A percentile compares a stretch with the other conserved stretches of the same genome.
Evolutionary conservation across 331 rosid genomes (phyloP).

Genomic region (Acacia concinna): DNA sequence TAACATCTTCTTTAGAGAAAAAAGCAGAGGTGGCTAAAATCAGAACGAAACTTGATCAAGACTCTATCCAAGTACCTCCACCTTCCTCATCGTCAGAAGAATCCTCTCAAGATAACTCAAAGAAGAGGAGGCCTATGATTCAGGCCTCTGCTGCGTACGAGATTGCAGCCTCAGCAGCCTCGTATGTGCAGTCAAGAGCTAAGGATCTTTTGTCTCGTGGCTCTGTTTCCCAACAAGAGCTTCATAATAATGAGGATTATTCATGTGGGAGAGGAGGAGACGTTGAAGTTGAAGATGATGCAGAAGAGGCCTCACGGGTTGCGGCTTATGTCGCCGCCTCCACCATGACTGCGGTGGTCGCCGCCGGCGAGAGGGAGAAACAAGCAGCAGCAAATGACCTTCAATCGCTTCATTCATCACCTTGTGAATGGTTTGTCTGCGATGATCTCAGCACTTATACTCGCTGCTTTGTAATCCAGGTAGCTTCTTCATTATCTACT

Average conservation of each 20-base stretch:
- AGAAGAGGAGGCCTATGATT: constrained; percentile 49
- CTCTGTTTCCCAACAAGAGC: constrained; percentile 38
- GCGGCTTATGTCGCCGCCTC: constrained; percentile 88
- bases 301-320: constrained; percentile 53
- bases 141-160: constrained; percentile 57
- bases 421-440: constrained; percentile 97
- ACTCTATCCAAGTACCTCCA: constrained; percentile 44
- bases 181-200: constrained; percentile 63
- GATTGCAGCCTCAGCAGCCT: constrained; percentile 90
- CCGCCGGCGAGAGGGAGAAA: constrained; percentile 78
- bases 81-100: not conserved
- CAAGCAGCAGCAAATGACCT: constrained; percentile 82
- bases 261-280: constrained; percentile 26
- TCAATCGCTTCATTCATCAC: constrained; percentile 82
- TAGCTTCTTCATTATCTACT: constrained; percentile 9
- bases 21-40: constrained; percentile 57
- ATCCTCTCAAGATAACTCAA: constrained; percentile 35
- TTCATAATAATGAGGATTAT: constrained; percentile 11
- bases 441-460: constrained; percentile 74
- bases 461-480: constrained; percentile 93
- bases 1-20: constrained; percentile 78
- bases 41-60: constrained; percentile 51
- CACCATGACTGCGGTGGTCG: constrained; percentile 89
- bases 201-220: constrained; percentile 48
- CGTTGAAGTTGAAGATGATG: constrained; percentile 24